Percentiles rank a stretch among this genome's conserved stretches.
Conservation (phyloP, 371 early-diverging fungal genomes). For the Nematocida sp. region DNA sequence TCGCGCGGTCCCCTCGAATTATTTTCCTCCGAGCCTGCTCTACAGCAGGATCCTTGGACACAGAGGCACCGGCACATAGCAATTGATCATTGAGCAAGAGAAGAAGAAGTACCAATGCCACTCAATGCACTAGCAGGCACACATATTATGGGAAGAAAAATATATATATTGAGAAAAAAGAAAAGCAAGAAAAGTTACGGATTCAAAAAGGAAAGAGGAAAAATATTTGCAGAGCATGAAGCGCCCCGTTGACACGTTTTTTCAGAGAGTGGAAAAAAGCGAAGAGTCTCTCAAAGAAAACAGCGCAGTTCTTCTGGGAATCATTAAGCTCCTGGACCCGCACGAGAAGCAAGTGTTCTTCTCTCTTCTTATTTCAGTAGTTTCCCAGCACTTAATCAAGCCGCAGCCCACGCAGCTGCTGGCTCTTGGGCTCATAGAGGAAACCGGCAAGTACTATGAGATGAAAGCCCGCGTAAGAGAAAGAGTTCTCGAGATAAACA, state of each 20-base stretch:
- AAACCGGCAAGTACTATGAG: slow-evolving; percentile 13
- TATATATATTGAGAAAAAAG: slow-evolving; percentile 34
- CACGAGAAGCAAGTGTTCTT: slow-evolving; percentile 29
- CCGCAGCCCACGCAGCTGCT: not conserved
- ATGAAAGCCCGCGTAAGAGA: not conserved
- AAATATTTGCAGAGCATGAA: slow-evolving; percentile 22
- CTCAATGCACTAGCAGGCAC: slow-evolving; percentile 50
- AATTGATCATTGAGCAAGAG: slow-evolving; percentile 42
- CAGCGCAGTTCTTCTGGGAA: slow-evolving; percentile 12
- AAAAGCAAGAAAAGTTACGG: slow-evolving; percentile 16
- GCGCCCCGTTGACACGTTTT: slow-evolving; percentile 10
- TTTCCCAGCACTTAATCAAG: not conserved
- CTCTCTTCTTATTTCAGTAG: slow-evolving; percentile 8
- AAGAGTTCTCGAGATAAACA: not conserved
- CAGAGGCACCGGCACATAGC: slow-evolving; percentile 47
- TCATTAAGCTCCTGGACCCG: slow-evolving; percentile 35
- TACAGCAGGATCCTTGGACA: slow-evolving; percentile 45
- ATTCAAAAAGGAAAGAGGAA: slow-evolving; percentile 5
- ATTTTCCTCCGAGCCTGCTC: slow-evolving; percentile 28
- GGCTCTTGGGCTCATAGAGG: slow-evolving; percentile 2
- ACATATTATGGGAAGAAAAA: slow-evolving; percentile 13
- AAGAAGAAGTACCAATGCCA: slow-evolving; percentile 12
- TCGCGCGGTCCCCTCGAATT: slow-evolving; percentile 54
- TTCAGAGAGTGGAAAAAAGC: slow-evolving; percentile 1
- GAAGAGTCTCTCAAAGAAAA: not conserved